Base-by-base conservation (phyloP, 352 stramenopile genomes). In the Pythium dissotocum region DNA sequence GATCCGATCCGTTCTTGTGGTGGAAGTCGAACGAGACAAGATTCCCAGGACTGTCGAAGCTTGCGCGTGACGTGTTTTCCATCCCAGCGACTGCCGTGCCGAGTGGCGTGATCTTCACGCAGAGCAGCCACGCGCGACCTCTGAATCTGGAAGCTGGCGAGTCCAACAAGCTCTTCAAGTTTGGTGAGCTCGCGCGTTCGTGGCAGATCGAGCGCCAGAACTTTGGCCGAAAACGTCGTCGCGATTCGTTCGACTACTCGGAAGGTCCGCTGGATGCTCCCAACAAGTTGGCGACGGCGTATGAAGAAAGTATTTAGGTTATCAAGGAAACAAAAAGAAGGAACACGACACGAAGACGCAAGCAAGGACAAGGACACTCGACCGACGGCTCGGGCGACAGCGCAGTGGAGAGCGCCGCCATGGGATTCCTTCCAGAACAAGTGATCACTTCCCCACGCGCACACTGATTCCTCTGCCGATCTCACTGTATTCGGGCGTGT, bases 271-370 rank as follows among this genome's bases (percentile, higher is more conserved):
- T 91, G 58, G 82, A 91, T 40, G 74, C 78, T 13, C 75, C 81
- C 36, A 62, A 70, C 57, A 91, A 90, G 72, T 71, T 90, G 46
- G 6, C 46, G 68, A 60, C 82, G 65, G 79, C 85, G 75, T 91
- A 90, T 86, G 85, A 93, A 87, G 85, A 93, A 85, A 93, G 85
- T 90, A 93, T 93, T 90, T 93, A 93, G 82, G 70, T 65, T 58
- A 65, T 65, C 48, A 67, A 55, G 57, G 48, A 53, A 35, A 35
- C n/a, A 30, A 54, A 36, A 32, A 35, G 26, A 52, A 53, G 53
- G 12, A 26, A 2, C 24, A 38, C 26, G 28, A 58, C 10, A 62
- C 16, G 14, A 54, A n/a, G 9, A 68, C 52, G 53, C 55, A 28
- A 59, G 35, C n/a, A 61, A 44, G 35, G 53, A 57, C 51, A 57